Conservation (phyloP, 805 yeast species). For the Yarrowia divulgata region DNA sequence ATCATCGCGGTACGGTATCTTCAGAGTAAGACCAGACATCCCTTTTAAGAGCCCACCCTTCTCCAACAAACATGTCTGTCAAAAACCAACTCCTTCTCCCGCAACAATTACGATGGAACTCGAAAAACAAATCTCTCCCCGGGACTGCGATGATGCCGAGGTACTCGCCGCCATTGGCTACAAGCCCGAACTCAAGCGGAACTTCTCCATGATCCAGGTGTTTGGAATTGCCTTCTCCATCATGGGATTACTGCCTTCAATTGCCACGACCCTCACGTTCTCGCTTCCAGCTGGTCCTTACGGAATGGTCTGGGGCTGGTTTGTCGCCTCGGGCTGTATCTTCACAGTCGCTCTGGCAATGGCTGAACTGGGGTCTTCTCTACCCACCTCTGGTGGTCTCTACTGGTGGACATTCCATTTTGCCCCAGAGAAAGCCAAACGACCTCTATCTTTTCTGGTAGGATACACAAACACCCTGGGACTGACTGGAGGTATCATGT, state of each 20-base stretch:
- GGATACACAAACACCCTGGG: conserved; percentile 61
- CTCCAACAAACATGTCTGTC: no score
- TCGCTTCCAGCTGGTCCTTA: conserved; percentile 8
- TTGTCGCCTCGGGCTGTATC: conserved; percentile 1
- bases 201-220: conserved; percentile 15
- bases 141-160: neutral
- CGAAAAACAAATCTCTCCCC: conserved; percentile 16
- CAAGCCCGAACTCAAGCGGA: conserved; percentile 18
- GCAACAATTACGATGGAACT: neutral
- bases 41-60: neutral
- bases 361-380: conserved; percentile 16
- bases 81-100: no score
- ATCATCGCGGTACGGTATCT: no score
- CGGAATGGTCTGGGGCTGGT: conserved; percentile 23
- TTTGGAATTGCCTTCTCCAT: conserved; percentile 12
- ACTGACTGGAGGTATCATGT: conserved; percentile 67
- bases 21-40: no score
- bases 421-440: conserved; percentile 3
- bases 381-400: conserved; percentile 2
- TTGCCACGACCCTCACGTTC: neutral
- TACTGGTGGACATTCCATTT: conserved; percentile 15
- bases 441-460: neutral
- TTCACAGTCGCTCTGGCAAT: conserved; percentile 1
- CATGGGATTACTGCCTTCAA: conserved; percentile 1
- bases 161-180: neutral